Base-by-base conservation (phyloP, 2,329 filamentous ascomycete species). In the Aspergillus melleus region DNA sequence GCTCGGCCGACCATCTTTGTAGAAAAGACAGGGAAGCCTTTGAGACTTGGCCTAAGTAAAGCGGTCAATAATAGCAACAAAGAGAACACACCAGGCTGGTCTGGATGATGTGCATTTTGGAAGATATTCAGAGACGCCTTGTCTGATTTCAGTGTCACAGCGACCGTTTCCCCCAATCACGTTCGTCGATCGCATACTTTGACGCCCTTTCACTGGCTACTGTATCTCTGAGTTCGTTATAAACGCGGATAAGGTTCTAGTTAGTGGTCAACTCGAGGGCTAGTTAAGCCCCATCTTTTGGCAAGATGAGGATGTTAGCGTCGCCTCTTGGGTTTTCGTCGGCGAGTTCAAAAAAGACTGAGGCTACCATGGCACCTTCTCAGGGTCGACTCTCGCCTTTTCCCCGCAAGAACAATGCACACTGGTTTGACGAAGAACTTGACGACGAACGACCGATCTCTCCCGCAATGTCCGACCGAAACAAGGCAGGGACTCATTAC, bases 361-460 rank as follows among this genome's bases (percentile, higher is more conserved):
- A 44, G 54, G 11, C 14, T n/a, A 46, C 44, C 19, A 24, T 36
- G 26, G 53, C 16, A 36, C 19, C 53, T 46, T 46, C 22, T 20
- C 20, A 49, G 42, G 32, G 36, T 16, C 22, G 55, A 57, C 26
- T 24, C 26, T 36, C 9, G 44, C 44, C 26, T 3, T 19, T 16
- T 19, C 26, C 47, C 39, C 29, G 22, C 39, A 39, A 24, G 19
- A 58, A 47, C 16, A 32, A 60, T 24, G 53, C 30, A 29, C 49
- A 24, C 57, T 52, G 56, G 53, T 44, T 52, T 26, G 50, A 55
- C 32, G 46, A 44, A 10, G 60, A 57, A 11, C n/a, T 52, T 10
- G 60, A 52, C 16, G 56, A 63, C 14, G 59, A 60, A 26, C 52
- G 44, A 26, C 61, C 53, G 5, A 67, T 74, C 47, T 74, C 72